These are phyloP conservation scores for Cucurbita argyrosperma DNA, from an alignment of 306 rosid species.

Conservation along the genomic window DNA sequence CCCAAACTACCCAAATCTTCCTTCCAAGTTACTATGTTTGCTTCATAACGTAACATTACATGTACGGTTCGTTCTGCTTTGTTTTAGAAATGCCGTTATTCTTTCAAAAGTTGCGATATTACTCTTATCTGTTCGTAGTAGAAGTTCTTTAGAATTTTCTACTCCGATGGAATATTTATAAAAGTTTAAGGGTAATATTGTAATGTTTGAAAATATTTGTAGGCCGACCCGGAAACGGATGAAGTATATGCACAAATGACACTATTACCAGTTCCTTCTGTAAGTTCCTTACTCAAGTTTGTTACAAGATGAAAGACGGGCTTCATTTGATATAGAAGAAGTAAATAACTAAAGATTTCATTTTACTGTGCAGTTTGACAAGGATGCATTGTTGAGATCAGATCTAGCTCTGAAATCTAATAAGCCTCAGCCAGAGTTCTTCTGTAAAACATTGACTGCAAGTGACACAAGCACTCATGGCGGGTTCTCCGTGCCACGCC, in stretches of 20 bases:
- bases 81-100: background rate
- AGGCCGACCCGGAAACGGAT: slow-evolving; percentile 96
- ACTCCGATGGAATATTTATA: too few species aligned
- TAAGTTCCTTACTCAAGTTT: slow-evolving; percentile 17
- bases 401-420: slow-evolving; percentile 76
- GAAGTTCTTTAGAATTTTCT: too few species aligned
- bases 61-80: slow-evolving; percentile 22
- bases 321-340: background rate
- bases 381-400: slow-evolving; percentile 70
- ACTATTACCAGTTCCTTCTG: slow-evolving; percentile 68
- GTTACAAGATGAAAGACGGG: background rate
- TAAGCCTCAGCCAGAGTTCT: slow-evolving; percentile 78
- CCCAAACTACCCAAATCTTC: slow-evolving; percentile 79
- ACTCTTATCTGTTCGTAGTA: background rate
- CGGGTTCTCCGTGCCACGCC: slow-evolving; percentile 95
- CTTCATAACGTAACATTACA: slow-evolving; percentile 83
- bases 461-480: slow-evolving; percentile 99
- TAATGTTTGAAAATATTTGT: background rate
- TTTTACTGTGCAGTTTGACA: slow-evolving; percentile 44
- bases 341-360: background rate
- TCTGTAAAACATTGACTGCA: slow-evolving; percentile 86
- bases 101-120: background rate
- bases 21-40: slow-evolving; percentile 60
- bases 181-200: too few species aligned
- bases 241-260: slow-evolving; percentile 96